A percentile compares a stretch with the other conserved stretches of the same genome.
phyloP scores from a whole-genome alignment of 306 rosid genomes.

The Vicia villosa region DNA sequence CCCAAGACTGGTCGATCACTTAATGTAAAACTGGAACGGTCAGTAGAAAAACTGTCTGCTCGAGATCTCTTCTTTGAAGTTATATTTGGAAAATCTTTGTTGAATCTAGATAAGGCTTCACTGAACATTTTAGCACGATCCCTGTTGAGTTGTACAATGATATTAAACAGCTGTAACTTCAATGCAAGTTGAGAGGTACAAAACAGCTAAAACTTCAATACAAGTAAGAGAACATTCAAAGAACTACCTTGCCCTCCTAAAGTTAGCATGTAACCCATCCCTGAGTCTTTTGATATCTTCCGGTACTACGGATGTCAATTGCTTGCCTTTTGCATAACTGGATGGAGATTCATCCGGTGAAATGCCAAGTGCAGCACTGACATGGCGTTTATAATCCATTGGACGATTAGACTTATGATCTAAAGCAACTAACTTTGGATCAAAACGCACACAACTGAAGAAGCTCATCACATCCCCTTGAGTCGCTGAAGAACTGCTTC shows the following conservation, averaged over 20 bases:
- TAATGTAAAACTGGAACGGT: conserved; percentile 55
- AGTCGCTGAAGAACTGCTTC: conserved; percentile 62
- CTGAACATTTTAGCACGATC: conserved; percentile 65
- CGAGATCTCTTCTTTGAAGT: conserved; percentile 92
- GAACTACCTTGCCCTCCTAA: conserved; percentile 80
- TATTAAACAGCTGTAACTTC: conserved; percentile 38
- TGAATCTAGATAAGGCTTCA: conserved; percentile 74
- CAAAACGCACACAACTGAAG: conserved; percentile 65
- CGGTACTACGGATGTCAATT: conserved; percentile 51
- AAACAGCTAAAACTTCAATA: conserved; percentile 39
- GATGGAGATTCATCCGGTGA: conserved; percentile 79
- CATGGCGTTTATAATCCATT: conserved; percentile 68
- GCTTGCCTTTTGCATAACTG: conserved; percentile 70
- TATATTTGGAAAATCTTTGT: conserved; percentile 70
- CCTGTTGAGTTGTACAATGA: conserved; percentile 56
- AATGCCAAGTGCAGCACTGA: conserved; percentile 67
- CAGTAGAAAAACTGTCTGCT: conserved; percentile 61
- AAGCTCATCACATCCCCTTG: conserved; percentile 70
- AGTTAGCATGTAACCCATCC: conserved; percentile 57
- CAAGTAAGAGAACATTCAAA: conserved; percentile 40
- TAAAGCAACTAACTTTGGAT: conserved; percentile 64
- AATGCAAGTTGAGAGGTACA: conserved; percentile 46
- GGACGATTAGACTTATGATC: conserved; percentile 74
- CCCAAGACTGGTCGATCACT: conserved; percentile 68
- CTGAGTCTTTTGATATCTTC: conserved; percentile 76